Conservation (phyloP, 1,284 basidiomycete species). For the Anthracocystis setariae region DNA sequence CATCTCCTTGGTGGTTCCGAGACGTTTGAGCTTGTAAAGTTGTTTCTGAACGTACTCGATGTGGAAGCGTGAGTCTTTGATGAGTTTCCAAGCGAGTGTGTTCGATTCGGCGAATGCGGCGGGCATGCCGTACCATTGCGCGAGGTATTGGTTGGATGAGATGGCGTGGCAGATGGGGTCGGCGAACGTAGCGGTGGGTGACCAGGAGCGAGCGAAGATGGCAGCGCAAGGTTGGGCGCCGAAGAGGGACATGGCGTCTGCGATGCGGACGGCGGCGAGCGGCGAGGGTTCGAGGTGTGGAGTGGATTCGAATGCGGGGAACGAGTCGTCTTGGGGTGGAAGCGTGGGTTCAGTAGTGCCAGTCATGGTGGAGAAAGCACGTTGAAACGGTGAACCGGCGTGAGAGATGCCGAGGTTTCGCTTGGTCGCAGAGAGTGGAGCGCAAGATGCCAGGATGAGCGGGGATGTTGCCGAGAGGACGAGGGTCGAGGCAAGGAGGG, state of each 20-base stretch:
- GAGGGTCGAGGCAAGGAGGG: not conserved
- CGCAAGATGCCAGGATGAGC: not conserved
- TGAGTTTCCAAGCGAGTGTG: slow-evolving; percentile 72
- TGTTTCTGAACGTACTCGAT: slow-evolving; percentile 75
- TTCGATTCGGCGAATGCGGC: slow-evolving; percentile 73
- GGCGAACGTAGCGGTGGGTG: slow-evolving; percentile 74
- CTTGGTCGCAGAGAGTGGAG: slow-evolving; percentile 1
- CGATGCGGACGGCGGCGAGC: slow-evolving; percentile 15
- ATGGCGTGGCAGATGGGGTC: slow-evolving; percentile 58
- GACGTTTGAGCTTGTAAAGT: slow-evolving; percentile 71
- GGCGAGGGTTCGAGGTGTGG: slow-evolving; percentile 11
- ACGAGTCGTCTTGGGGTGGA: slow-evolving; percentile 1
- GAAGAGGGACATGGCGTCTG: slow-evolving; percentile 70
- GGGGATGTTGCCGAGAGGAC: not conserved
- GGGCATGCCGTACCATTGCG: slow-evolving; percentile 75
- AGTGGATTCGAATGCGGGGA: slow-evolving; percentile 3
- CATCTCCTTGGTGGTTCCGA: slow-evolving; percentile 73
- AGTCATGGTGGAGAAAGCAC: slow-evolving; percentile 20
- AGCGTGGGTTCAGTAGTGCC: not conserved
- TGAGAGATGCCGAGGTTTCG: slow-evolving; percentile 17
- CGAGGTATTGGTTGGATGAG: slow-evolving; percentile 27
- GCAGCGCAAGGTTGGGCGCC: slow-evolving; percentile 73
- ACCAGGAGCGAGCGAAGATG: slow-evolving; percentile 75
- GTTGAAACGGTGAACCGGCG: slow-evolving; percentile 7
- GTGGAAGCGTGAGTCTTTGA: slow-evolving; percentile 71